phyloP scores from a whole-genome alignment of 495 filamentous ascomycete species.

The Monascus purpureus region DNA sequence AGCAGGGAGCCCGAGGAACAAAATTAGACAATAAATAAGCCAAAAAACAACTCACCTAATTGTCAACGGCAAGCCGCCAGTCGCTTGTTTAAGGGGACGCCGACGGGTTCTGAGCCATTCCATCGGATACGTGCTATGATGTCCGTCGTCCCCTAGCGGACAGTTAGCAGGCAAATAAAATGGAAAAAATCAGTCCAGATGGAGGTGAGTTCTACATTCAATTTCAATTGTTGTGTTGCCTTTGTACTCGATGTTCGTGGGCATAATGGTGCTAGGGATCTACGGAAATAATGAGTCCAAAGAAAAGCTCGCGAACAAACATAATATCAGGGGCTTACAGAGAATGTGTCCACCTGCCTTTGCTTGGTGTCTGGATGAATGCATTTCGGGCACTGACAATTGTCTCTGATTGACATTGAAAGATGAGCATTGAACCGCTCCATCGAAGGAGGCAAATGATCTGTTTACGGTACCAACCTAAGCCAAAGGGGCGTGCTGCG shows the following conservation, averaged over 20 bases:
- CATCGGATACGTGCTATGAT: slow-evolving; percentile 42
- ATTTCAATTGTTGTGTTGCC: slow-evolving; percentile 10
- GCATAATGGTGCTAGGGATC: slow-evolving; percentile 41
- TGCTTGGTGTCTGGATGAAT: slow-evolving; percentile 68
- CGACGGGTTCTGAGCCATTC: slow-evolving; percentile 23
- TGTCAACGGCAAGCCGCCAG: slow-evolving; percentile 11
- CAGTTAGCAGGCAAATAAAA: slow-evolving; percentile 8
- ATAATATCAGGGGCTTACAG: no score
- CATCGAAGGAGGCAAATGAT: not conserved
- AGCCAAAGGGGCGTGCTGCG: slow-evolving; percentile 8
- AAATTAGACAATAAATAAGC: no score
- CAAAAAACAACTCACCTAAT: slow-evolving; percentile 4
- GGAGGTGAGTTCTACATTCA: slow-evolving; percentile 14
- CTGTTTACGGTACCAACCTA: no score
- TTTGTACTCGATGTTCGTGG: no score
- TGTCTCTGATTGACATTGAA: slow-evolving; percentile 42
- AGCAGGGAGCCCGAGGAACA: not conserved
- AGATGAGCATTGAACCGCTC: not conserved
- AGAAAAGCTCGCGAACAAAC: no score
- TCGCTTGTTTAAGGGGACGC: slow-evolving; percentile 11
- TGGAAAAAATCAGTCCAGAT: not conserved
- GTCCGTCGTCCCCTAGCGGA: slow-evolving; percentile 31
- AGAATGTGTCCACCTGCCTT: slow-evolving; percentile 56
- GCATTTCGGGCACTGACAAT: slow-evolving; percentile 64
- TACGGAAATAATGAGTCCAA: no score